Base-by-base conservation (phyloP, 2,329 filamentous ascomycete species). In the Fusarium sp. region DNA sequence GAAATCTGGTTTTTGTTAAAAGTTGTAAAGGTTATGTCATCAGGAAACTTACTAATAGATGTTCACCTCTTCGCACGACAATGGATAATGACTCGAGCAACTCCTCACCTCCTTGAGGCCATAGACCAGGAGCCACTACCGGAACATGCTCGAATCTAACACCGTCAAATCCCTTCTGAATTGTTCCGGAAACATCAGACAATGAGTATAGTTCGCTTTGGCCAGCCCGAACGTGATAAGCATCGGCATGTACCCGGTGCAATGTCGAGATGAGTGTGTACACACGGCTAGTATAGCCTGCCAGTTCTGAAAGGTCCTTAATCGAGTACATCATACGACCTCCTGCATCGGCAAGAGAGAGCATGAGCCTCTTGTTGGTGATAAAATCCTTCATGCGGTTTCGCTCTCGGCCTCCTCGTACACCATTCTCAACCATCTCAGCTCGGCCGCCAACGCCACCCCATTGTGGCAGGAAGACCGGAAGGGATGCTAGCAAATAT, bases 281-380 rank as follows among this genome's bases (percentile, higher is more conserved):
- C 18, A 99, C 95, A 50, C 96, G 91, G 66, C 94, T 98, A 1
- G 96, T 99, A 84, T 98, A 97, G 28, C 96, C 96, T 10, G 96
- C 96, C 39, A 99, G 87, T 81, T 99, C 96, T 4, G 95, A 95
- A 41, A 99, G 90, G 80, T 99, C 97, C 84, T 99, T 99, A 86
- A 99, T 97, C 71, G 94, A 96, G 86, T 99, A 99, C 96, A 99
- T 99, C 94, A 99, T 98, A 53, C 96, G 90, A 32, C 96, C 96
- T 67, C 96, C 96, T 4, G 96, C 96, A 83, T 99, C 96, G 15
- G 96, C 96, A 42, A 99, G 89, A 22, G 96, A 98, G 38, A 99
- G 89, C 96, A 99, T 98, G 44, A 99, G 91, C 9, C 96, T 91
- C 83, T 99, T 98, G 85, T 99, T 99, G 18, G 96, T 99, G 83